Evolutionary conservation across 202 grass and related monocot species (phyloP).

Genomic region (Panicum hallii): DNA sequence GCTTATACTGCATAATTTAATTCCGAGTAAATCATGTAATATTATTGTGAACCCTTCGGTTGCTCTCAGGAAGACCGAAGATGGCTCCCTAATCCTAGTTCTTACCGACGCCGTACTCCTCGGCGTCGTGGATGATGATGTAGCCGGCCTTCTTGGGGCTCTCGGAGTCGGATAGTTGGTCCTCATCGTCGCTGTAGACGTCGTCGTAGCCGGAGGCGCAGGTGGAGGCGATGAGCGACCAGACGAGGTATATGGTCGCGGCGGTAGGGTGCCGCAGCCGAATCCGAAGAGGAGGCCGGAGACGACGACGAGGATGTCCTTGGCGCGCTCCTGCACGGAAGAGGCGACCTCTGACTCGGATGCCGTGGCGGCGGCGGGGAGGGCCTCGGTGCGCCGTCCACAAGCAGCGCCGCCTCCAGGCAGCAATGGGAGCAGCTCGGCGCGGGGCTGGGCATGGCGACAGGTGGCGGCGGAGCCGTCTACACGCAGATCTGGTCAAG

Average conservation of each 20-base stretch:
- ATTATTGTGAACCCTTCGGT: constrained; percentile 6
- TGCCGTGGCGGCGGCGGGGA: constrained; percentile 25
- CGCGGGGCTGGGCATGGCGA: too few relatives aligned
- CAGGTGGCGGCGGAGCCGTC: too few relatives aligned
- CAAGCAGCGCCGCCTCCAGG: too few relatives aligned
- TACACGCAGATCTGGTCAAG: too few relatives aligned
- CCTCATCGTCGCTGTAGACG: constrained; percentile 64
- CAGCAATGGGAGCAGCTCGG: too few relatives aligned
- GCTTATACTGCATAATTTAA: constrained; percentile 10
- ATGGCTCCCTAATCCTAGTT: constrained; percentile 44
- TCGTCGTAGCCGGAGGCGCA: constrained; percentile 55
- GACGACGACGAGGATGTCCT: constrained; percentile 93
- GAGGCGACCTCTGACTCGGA: not conserved
- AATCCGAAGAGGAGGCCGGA: constrained; percentile 86
- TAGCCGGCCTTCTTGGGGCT: constrained; percentile 85
- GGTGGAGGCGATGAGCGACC: constrained; percentile 62
- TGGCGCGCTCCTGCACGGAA: constrained; percentile 71
- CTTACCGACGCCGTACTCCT: constrained; percentile 51
- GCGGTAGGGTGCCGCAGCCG: constrained; percentile 86
- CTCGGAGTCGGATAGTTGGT: constrained; percentile 45
- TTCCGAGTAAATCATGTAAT: constrained; percentile 25
- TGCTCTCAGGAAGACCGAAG: constrained; percentile 12
- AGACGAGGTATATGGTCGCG: constrained; percentile 85
- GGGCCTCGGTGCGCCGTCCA: constrained; percentile 34
- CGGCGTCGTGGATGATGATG: constrained; percentile 65